Conservation (phyloP, 306 rosid genomes). For the Medicago ruthenica region DNA sequence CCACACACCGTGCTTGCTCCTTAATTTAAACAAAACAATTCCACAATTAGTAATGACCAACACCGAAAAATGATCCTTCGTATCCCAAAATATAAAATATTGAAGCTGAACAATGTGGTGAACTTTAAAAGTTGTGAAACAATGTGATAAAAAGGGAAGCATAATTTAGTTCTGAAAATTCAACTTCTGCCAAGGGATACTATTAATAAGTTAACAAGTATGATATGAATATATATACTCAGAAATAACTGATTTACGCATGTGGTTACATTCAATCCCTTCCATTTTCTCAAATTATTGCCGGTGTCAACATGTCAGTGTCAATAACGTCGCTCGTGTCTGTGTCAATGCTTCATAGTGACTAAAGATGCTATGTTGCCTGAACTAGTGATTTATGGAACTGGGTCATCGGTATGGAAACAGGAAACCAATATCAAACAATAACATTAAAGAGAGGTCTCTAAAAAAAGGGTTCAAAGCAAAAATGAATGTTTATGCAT, state of each 20-base stretch:
- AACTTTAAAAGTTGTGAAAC: constrained; percentile 40
- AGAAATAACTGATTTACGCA: not conserved
- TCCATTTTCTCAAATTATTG: constrained; percentile 3
- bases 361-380: no score
- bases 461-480: no score
- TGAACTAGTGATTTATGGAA: no score
- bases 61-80: constrained; percentile 35
- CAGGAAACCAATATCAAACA: no score
- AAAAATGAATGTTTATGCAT: no score
- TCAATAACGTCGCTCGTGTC: not conserved
- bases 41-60: constrained; percentile 42
- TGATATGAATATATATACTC: no score
- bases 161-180: constrained; percentile 45
- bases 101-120: constrained; percentile 12
- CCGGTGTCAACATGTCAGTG: no score
- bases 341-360: no score
- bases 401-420: no score
- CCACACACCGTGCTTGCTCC: constrained; percentile 32
- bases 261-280: not conserved
- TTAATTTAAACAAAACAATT: constrained; percentile 44
- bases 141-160: constrained; percentile 28
- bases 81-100: not conserved
- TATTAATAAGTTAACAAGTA: no score
- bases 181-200: constrained; percentile 1
- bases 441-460: no score